A percentile compares a stretch with the other conserved stretches of the same genome.
Evolutionary conservation across 2,329 filamentous ascomycete genomes (phyloP).

Genomic region (Echinosphaeria canescens): DNA sequence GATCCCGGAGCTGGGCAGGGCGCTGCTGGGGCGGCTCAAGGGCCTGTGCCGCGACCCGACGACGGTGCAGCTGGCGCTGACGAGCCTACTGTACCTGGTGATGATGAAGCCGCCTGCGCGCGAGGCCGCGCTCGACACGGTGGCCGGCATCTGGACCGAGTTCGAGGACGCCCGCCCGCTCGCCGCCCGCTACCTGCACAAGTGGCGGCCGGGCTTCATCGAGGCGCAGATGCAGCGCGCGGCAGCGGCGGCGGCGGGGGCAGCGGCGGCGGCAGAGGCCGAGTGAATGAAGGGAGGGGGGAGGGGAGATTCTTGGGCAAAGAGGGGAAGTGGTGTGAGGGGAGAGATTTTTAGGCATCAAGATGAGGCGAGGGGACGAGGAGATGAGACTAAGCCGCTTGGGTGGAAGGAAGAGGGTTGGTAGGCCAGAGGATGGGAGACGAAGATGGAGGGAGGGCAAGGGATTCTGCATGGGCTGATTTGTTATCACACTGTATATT

Average conservation of each 20-base stretch:
- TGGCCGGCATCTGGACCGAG: constrained; percentile 44
- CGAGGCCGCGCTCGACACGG: constrained; percentile 38
- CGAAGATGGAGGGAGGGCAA: too few species aligned
- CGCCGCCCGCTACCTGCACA: constrained; percentile 38
- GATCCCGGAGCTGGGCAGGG: constrained; percentile 55
- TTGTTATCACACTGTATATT: too few species aligned
- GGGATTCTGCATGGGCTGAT: too few species aligned
- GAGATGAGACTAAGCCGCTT: too few species aligned
- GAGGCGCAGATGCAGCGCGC: constrained; percentile 8
- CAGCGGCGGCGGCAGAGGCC: not conserved
- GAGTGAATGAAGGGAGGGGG: not conserved
- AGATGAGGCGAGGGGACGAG: too few species aligned
- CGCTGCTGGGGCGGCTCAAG: constrained; percentile 54
- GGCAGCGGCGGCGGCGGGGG: too few species aligned
- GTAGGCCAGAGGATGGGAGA: too few species aligned
- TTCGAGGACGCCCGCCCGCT: constrained; percentile 42
- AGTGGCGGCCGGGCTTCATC: constrained; percentile 35
- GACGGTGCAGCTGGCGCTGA: constrained; percentile 38
- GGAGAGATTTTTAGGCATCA: too few species aligned
- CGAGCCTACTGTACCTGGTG: constrained; percentile 42
- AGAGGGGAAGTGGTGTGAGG: not conserved
- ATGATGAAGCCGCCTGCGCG: constrained; percentile 45
- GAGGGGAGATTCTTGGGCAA: not conserved
- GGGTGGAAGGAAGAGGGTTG: too few species aligned
- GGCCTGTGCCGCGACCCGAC: constrained; percentile 42